These are phyloP conservation scores for Neonectria hederae DNA, from an alignment of 2,329 filamentous ascomycete species.

Conservation along the genomic window DNA sequence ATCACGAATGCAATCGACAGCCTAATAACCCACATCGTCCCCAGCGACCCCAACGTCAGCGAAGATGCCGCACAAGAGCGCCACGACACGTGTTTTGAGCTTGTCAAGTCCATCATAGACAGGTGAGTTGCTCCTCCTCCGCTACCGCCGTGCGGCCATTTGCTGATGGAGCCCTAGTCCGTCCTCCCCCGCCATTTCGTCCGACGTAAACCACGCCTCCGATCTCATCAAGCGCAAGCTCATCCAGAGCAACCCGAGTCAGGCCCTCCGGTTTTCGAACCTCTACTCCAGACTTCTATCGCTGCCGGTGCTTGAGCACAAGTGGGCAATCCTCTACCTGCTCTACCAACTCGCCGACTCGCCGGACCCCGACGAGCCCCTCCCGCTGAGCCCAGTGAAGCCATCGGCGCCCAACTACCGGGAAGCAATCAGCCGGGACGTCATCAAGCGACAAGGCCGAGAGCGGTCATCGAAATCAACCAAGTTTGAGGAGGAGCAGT, in stretches of 20 bases:
- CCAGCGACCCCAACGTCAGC: slow-evolving; percentile 70
- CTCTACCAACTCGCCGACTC: slow-evolving; percentile 84
- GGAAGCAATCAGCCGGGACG: slow-evolving; percentile 50
- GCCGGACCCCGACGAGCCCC: slow-evolving; percentile 63
- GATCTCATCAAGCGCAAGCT: slow-evolving; percentile 92
- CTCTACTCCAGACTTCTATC: slow-evolving; percentile 88
- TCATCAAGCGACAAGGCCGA: slow-evolving; percentile 49
- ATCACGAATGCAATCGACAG: slow-evolving; percentile 82
- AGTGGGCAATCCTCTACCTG: slow-evolving; percentile 96
- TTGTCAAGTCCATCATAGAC: slow-evolving; percentile 62
- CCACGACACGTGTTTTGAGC: slow-evolving; percentile 68
- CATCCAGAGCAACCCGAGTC: slow-evolving; percentile 78
- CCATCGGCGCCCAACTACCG: slow-evolving; percentile 51
- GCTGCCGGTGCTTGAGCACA: slow-evolving; percentile 92
- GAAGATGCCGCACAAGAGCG: slow-evolving; percentile 74
- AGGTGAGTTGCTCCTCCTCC: slow-evolving; percentile 50
- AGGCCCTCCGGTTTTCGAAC: slow-evolving; percentile 87
- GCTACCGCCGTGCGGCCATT: not conserved
- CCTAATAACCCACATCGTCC: slow-evolving; percentile 79
- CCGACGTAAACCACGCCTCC: slow-evolving; percentile 89
- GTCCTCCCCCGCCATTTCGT: slow-evolving; percentile 64
- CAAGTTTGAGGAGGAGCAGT: slow-evolving; percentile 58
- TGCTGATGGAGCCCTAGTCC: slow-evolving; percentile 48
- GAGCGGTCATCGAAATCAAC: slow-evolving; percentile 49
- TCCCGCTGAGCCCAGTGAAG: slow-evolving; percentile 56